phyloP scores from a whole-genome alignment of 1,139 yeast genomes.

The Diutina sp. region DNA sequence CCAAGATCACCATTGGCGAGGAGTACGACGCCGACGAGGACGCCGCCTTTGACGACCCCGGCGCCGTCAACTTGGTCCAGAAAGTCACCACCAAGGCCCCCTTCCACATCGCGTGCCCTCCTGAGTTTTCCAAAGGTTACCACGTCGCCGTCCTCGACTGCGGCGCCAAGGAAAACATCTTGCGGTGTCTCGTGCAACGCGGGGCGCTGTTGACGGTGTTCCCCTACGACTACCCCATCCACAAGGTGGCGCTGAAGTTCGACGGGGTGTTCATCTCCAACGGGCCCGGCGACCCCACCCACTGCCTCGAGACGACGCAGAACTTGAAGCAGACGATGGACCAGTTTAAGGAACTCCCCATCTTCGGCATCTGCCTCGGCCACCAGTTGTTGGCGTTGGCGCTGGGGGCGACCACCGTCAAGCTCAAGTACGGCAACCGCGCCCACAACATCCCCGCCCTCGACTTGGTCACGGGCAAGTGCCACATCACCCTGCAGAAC shows the following conservation, averaged over 20 bases:
- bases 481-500: conserved; percentile 96
- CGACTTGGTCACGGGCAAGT: conserved; percentile 78
- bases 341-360: conserved; percentile 55
- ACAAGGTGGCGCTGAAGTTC: conserved; percentile 80
- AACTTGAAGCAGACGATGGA: conserved; percentile 66
- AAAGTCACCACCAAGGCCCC: conserved; percentile 94
- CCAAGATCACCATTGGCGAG: conserved; percentile 80
- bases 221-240: conserved; percentile 91
- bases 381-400: conserved; percentile 94
- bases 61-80: conserved; percentile 77
- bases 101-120: conserved; percentile 68
- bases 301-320: conserved; percentile 70
- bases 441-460: conserved; percentile 97
- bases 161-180: conserved; percentile 94
- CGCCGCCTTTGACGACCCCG: conserved; percentile 90
- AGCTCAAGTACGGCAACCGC: conserved; percentile 94
- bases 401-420: conserved; percentile 83
- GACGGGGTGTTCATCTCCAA: conserved; percentile 93
- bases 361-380: conserved; percentile 94
- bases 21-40: conserved; percentile 86
- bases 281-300: conserved; percentile 98
- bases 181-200: conserved; percentile 84
- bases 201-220: conserved; percentile 94
- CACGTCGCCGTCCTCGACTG: conserved; percentile 94
- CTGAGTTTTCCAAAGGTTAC: conserved; percentile 39